These are phyloP conservation scores for Rhynchospora tenuis DNA, from an alignment of 176 grass and related monocot genomes.

Conservation along the genomic window DNA sequence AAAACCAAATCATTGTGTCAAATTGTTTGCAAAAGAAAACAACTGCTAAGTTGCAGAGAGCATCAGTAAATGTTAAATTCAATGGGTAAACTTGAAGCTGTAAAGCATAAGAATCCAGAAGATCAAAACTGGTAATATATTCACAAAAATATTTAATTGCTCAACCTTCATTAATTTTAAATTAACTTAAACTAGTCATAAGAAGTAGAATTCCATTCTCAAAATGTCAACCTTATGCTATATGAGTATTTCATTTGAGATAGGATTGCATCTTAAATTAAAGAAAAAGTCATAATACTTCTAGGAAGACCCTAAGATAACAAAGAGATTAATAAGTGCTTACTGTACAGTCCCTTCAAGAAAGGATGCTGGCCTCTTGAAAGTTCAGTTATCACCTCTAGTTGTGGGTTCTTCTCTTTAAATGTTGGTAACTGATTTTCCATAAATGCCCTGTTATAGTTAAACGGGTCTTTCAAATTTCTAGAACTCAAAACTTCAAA, in stretches of 20 bases:
- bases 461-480: background rate
- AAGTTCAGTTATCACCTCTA: slow-evolving; percentile 53
- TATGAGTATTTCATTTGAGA: background rate
- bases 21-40: background rate
- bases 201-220: background rate
- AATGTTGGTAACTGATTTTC: slow-evolving; percentile 60
- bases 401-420: slow-evolving; percentile 64
- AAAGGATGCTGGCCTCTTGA: slow-evolving; percentile 76
- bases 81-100: background rate
- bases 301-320: background rate
- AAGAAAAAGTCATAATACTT: background rate
- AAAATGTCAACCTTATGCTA: background rate
- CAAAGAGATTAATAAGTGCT: slow-evolving; percentile 22
- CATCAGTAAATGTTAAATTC: background rate
- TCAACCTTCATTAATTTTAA: background rate
- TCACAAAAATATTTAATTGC: background rate
- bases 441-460: slow-evolving; percentile 73
- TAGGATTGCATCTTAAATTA: background rate
- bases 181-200: background rate
- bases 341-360: slow-evolving; percentile 92
- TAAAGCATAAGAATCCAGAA: background rate
- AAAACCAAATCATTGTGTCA: background rate
- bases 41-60: background rate
- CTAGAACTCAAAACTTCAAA: background rate
- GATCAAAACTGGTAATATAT: background rate